Conservation (phyloP, 2,329 filamentous ascomycete species). For the Phyllosticta citriasiana region DNA sequence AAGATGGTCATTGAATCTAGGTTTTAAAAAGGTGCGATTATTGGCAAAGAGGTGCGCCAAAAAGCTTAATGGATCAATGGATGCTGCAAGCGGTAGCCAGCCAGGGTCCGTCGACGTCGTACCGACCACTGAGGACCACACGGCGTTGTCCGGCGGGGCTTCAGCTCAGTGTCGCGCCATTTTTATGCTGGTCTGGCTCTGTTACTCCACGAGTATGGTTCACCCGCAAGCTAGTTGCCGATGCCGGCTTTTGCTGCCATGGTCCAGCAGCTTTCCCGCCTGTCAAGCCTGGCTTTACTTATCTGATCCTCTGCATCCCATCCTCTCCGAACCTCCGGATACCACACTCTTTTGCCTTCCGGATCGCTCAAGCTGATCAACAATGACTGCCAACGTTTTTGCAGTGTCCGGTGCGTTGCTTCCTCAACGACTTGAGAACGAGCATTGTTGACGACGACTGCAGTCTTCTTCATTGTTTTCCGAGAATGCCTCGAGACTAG, state of each 20-base stretch:
- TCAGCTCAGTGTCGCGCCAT: not conserved
- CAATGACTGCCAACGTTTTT: slow-evolving; percentile 51
- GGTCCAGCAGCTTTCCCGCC: not conserved
- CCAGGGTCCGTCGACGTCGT: not conserved
- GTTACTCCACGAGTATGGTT: not conserved
- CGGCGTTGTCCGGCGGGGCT: not conserved
- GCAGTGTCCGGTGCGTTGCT: slow-evolving; percentile 51
- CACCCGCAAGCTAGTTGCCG: not conserved
- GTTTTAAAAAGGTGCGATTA: not conserved
- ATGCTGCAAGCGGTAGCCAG: not conserved
- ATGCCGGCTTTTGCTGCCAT: not conserved
- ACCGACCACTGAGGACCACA: not conserved
- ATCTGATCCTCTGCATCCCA: not conserved
- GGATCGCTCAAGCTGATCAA: slow-evolving; percentile 27
- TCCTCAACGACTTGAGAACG: not conserved
- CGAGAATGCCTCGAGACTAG: slow-evolving; percentile 73
- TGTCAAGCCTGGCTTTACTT: not conserved
- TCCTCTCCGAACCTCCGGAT: not conserved
- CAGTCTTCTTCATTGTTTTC: slow-evolving; percentile 82
- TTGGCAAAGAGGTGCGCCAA: not conserved
- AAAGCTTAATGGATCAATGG: not conserved
- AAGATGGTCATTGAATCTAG: not conserved
- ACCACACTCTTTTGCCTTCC: not conserved
- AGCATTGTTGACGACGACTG: not conserved
- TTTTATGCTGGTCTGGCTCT: not conserved